Base-by-base conservation (phyloP, 345 rosid species). In the Gossypium stocksii region DNA sequence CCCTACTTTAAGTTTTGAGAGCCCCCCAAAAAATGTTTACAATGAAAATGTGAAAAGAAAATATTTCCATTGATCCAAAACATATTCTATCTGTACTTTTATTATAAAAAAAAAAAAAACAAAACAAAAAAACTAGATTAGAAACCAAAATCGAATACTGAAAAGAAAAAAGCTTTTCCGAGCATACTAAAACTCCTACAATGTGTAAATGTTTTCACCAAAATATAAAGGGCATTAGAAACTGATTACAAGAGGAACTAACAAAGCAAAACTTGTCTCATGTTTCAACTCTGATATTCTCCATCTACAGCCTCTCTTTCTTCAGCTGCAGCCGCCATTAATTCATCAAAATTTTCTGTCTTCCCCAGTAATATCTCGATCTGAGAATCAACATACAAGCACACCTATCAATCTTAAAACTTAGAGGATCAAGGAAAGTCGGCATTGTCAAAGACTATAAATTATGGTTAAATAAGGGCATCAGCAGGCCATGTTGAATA, bases 291-390 rank as follows among this genome's bases (percentile, higher is more conserved):
- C 83, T 82, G 87, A 44, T 80, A 93, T 81, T 83, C 87, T 65
- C 80, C 87, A 16, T 86, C 86, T 29, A 76, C 83, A 29, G 57
- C 85, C 43, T 85, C 87, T 74, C 86, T 86, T 73, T 89, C 94
- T 59, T 82, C 96, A 38, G 88, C 90, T 45, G 89, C 88, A 63
- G 92, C 88, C 7, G 90, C 96, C 96, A 93, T 93, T 78, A 93
- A 73, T 60, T 93, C 97, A 66, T 93, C 98, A 49, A 93, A 91
- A 83, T 91, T 93, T 48, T 88, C 91, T 9, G 91, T 85, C 86
- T 91, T 93, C 58, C 83, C 91, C 73, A 91, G 85, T 73, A 88
- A 49, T 52, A 93, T 93, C 79, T 91, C 98, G 57, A 91, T 89
- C 97, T 93, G 78, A 51, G 9, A 72, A 66, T 16, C 56, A 27